A percentile compares a stretch with the other conserved stretches of the same genome.
phyloP scores from a whole-genome alignment of 139 green algal genomes.

The Micractinium sp. region DNA sequence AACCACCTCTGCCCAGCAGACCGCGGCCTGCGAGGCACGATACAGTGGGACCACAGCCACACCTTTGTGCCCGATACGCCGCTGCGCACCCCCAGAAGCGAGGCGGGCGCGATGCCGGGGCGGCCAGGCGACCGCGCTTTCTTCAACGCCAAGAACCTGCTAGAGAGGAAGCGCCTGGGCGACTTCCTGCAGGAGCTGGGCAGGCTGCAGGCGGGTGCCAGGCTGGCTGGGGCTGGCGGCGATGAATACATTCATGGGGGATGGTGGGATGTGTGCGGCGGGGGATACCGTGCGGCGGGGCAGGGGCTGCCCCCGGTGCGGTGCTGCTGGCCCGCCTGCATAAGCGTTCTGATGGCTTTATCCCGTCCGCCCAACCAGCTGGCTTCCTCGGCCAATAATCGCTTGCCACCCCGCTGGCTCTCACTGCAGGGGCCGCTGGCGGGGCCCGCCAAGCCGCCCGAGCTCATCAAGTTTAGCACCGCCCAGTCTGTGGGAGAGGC shows the following conservation, averaged over 20 bases:
- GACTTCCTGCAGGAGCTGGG: constrained; percentile 29
- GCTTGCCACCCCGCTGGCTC: no score
- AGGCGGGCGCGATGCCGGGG: not conserved
- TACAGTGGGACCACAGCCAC: not conserved
- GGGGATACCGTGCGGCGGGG: not conserved
- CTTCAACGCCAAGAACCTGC: constrained; percentile 29
- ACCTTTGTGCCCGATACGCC: no score
- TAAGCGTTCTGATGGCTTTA: no score
- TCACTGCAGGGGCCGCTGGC: constrained; percentile 10
- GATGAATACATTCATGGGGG: no score
- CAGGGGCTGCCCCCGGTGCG: not conserved
- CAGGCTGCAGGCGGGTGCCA: not conserved
- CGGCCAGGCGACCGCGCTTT: not conserved
- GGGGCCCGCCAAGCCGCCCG: constrained; percentile 24
- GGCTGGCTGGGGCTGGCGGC: no score
- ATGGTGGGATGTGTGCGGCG: not conserved
- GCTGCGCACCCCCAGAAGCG: no score
- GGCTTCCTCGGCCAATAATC: no score
- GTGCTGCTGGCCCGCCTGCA: not conserved
- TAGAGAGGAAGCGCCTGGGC: constrained; percentile 27
- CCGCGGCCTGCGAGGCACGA: no score
- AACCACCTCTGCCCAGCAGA: not conserved
- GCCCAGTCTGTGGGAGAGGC: constrained; percentile 13
- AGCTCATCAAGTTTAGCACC: constrained; percentile 35
- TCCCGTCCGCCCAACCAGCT: no score